Base-by-base conservation (phyloP, 768 basidiomycete genomes). In the Mycena rebaudengoi region DNA sequence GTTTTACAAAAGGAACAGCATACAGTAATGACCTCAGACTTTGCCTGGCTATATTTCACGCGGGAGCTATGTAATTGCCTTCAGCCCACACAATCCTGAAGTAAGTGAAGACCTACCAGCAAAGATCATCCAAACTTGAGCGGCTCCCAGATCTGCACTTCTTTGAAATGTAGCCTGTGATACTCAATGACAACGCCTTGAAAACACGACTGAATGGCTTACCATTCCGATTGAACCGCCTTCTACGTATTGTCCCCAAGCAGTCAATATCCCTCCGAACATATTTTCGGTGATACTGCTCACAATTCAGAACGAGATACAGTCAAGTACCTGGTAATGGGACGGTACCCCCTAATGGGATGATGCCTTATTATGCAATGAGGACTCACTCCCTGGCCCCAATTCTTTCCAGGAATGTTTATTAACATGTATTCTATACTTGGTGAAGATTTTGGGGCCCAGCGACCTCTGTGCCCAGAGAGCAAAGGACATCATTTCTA, bases 221-320 rank as follows among this genome's bases (percentile, higher is more conserved):
- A 53, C 52, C 52, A 53, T 37, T 53, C 52, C 52, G 21, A 41
- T n/a, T 20, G 39, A 29, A 10, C n/a, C 18, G 26, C 35, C 52
- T 53, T 53, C 39, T 28, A 12, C n/a, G 30, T 53, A 53, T 41
- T 40, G 52, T 30, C 39, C 26, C 52, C 52, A 53, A 18, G 52
- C 52, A 29, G 52, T 53, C 28, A 53, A 41, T 40, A 53, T 53
- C 2, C 25, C 35, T 20, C 52, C 52, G 52, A 29, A 41, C 39
- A 11, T 41, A 30, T 53, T 53, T 30, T 53, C 52, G 20, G 52
- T 41, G 39, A 53, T 53, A 0, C 52, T 53, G 52, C 30, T 40
- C 52, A 25, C 28, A 41, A 20, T 37, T 40, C 12, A 30, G 39
- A 41, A 29, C 4, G 16, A 53, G 39, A 41, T 53, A n/a, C n/a